Percentiles rank a stretch among this genome's conserved stretches.
Conservation (phyloP, 306 rosid genomes). For the Castanopsis chinensis region DNA sequence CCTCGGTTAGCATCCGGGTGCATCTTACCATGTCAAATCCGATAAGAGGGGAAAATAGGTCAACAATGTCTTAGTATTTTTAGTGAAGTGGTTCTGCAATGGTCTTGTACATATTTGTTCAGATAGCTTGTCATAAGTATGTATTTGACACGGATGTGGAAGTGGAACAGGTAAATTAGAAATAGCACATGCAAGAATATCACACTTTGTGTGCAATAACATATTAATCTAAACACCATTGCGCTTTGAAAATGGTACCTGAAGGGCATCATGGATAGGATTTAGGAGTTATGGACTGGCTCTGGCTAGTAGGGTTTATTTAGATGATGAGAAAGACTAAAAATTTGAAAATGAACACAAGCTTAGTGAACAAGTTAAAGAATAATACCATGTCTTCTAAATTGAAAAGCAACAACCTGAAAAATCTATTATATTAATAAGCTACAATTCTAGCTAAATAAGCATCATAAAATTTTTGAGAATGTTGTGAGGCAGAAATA, state of each 20-base stretch:
- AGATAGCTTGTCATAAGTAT: too few species aligned
- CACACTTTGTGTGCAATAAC: neutral
- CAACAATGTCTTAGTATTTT: too few species aligned
- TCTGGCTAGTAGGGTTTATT: neutral
- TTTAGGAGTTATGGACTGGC: neutral
- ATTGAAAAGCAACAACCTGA: neutral
- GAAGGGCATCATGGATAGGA: neutral
- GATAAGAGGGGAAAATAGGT: too few species aligned
- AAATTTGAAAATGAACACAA: neutral
- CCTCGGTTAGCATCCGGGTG: too few species aligned
- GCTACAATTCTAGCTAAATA: neutral
- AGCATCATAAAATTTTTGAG: slow-evolving; percentile 3
- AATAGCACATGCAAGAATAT: neutral
- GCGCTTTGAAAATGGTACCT: neutral
- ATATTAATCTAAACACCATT: neutral
- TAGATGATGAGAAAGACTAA: neutral
- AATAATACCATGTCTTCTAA: neutral
- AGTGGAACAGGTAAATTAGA: neutral
- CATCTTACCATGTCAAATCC: too few species aligned
- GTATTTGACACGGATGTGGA: too few species aligned
- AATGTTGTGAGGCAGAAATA: slow-evolving; percentile 21
- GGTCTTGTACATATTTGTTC: too few species aligned
- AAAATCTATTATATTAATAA: neutral
- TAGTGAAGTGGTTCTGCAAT: too few species aligned
- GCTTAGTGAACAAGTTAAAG: neutral